Evolutionary conservation across 1,284 basidiomycete species (phyloP).

Genomic region (Takashimella koratensis): DNA sequence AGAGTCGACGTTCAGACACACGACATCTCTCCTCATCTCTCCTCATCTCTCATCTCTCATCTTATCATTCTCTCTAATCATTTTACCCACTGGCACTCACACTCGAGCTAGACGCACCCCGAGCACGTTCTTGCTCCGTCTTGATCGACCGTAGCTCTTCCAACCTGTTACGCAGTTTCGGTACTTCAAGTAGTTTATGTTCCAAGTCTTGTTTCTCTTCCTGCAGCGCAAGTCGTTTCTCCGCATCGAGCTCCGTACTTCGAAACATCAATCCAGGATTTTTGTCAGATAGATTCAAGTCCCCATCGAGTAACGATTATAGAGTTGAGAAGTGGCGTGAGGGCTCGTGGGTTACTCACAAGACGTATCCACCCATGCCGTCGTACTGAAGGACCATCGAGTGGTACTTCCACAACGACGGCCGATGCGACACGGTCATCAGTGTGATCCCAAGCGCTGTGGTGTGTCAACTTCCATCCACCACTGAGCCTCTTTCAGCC

Average conservation of each 20-base stretch:
- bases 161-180: constrained; percentile 73
- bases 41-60: too few species aligned
- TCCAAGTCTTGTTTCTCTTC: constrained; percentile 88
- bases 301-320: too few species aligned
- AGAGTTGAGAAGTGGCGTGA: too few species aligned
- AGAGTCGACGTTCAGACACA: too few species aligned
- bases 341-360: constrained; percentile 64
- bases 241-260: constrained; percentile 84
- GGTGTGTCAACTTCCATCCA: neutral
- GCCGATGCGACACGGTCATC: constrained; percentile 85
- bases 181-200: constrained; percentile 75
- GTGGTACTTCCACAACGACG: constrained; percentile 94
- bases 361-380: constrained; percentile 56
- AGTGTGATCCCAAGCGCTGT: constrained; percentile 75
- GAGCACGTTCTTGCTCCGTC: constrained; percentile 27
- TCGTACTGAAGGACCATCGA: constrained; percentile 84
- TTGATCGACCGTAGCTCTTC: constrained; percentile 61
- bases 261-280: neutral
- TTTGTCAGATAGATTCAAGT: neutral
- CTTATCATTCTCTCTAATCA: too few species aligned
- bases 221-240: constrained; percentile 84
- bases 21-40: too few species aligned
- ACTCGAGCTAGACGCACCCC: too few species aligned
- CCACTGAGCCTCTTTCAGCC: neutral
- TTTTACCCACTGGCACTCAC: too few species aligned